phyloP scores from a whole-genome alignment of 2,329 filamentous ascomycete genomes.

The Sarocladiaceae sp. region DNA sequence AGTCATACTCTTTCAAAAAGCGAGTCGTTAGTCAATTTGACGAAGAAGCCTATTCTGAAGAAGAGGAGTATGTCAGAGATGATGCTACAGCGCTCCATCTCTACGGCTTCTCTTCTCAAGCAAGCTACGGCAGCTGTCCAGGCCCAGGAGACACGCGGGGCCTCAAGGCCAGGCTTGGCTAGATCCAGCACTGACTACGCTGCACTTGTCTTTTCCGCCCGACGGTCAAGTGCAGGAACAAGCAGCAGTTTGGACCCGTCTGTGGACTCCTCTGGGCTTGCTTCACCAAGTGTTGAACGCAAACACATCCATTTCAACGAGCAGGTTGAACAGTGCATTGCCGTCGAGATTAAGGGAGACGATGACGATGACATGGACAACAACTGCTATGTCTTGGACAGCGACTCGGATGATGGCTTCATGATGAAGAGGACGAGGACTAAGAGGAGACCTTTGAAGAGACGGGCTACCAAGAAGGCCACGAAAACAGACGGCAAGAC shows the following conservation, averaged over 20 bases:
- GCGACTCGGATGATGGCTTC: conserved; percentile 72
- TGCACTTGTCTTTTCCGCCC: conserved; percentile 59
- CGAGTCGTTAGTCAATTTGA: conserved; percentile 59
- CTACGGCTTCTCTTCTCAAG: conserved; percentile 82
- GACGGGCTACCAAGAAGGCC: conserved; percentile 26
- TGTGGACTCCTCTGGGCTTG: conserved; percentile 64
- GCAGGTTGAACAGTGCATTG: conserved; percentile 92
- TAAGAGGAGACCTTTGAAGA: conserved; percentile 50
- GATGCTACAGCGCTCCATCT: conserved; percentile 86
- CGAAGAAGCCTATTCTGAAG: conserved; percentile 89
- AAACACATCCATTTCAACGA: conserved; percentile 97
- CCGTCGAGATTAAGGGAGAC: conserved; percentile 79
- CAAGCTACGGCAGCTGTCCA: conserved; percentile 84
- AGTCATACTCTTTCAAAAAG: conserved; percentile 46
- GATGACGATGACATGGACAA: conserved; percentile 66
- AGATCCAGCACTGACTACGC: conserved; percentile 67
- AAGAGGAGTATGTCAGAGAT: conserved; percentile 95
- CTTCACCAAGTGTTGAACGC: conserved; percentile 60
- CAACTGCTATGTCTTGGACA: conserved; percentile 50
- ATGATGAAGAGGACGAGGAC: conserved; percentile 72
- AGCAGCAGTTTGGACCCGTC: conserved; percentile 62
- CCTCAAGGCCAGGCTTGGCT: conserved; percentile 51
- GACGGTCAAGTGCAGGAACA: conserved; percentile 56
- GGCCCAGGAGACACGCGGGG: conserved; percentile 63
- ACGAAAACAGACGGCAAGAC: conserved; percentile 68